A percentile compares a stretch with the other conserved stretches of the same genome.
Conservation (phyloP, 768 basidiomycete species). For the Suillus discolor region DNA sequence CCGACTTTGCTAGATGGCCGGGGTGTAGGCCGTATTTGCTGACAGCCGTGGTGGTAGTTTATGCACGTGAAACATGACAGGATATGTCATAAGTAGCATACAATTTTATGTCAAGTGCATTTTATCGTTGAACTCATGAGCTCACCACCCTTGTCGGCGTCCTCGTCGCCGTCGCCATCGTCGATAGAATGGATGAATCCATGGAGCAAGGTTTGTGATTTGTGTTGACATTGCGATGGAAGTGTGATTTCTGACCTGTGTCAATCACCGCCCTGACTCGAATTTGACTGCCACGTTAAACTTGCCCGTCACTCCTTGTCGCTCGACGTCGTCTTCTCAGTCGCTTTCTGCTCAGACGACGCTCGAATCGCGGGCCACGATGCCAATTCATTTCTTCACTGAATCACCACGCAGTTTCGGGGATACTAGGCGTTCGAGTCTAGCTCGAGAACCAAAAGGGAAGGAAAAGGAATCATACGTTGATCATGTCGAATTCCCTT, state of each 20-base stretch:
- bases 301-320: not conserved
- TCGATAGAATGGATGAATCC: not conserved
- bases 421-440: not conserved
- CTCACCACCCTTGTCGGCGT: not conserved
- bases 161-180: not conserved
- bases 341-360: not conserved
- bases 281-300: constrained; percentile 7
- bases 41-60: not conserved
- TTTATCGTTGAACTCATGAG: not conserved
- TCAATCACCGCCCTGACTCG: not conserved
- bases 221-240: not conserved
- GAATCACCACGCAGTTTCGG: not conserved
- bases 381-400: constrained; percentile 8
- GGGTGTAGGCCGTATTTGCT: not conserved
- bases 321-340: not conserved
- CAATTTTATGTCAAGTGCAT: not conserved
- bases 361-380: not conserved
- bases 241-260: constrained; percentile 1
- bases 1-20: not conserved
- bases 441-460: not conserved
- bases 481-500: not conserved
- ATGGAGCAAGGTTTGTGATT: not conserved
- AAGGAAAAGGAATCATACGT: constrained; percentile 1
- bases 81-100: not conserved
- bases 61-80: constrained; percentile 1